These are phyloP conservation scores for Paecilomyces sp. DNA, from an alignment of 2,329 filamentous ascomycete species.

Conservation along the genomic window DNA sequence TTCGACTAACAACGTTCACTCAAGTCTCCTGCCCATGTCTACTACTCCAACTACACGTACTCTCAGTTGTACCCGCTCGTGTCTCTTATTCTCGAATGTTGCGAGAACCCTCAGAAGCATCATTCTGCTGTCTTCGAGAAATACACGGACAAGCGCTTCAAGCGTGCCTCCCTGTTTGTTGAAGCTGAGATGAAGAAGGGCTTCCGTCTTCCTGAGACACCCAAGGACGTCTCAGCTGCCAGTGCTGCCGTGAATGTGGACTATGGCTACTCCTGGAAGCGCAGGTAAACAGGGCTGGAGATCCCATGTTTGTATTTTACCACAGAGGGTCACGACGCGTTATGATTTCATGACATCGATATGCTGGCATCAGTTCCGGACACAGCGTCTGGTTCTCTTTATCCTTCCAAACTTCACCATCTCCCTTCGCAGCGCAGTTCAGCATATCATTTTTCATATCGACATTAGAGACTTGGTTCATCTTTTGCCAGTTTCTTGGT, in stretches of 20 bases:
- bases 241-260: conserved; percentile 8
- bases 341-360: not conserved
- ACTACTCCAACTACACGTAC: conserved; percentile 92
- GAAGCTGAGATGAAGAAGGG: conserved; percentile 62
- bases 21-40: conserved; percentile 72
- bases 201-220: conserved; percentile 43
- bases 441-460: not conserved
- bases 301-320: not conserved
- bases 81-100: conserved; percentile 77
- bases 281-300: conserved; percentile 6
- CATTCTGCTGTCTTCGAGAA: conserved; percentile 87
- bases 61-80: conserved; percentile 72
- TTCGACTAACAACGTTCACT: conserved; percentile 11
- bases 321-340: not conserved
- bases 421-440: not conserved
- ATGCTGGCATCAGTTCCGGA: not conserved
- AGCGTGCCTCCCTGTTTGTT: conserved; percentile 74
- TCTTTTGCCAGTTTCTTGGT: not conserved
- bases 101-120: conserved; percentile 70
- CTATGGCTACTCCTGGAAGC: conserved; percentile 12
- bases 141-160: conserved; percentile 81
- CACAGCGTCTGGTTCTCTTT: not conserved
- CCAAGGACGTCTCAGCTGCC: conserved; percentile 9
- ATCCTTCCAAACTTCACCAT: not conserved
- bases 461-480: conserved; percentile 9